Percentiles rank a stretch among this genome's conserved stretches.
These are phyloP conservation scores for Neurospora sp. DNA, from an alignment of 495 filamentous ascomycete genomes.

Conservation along the genomic window DNA sequence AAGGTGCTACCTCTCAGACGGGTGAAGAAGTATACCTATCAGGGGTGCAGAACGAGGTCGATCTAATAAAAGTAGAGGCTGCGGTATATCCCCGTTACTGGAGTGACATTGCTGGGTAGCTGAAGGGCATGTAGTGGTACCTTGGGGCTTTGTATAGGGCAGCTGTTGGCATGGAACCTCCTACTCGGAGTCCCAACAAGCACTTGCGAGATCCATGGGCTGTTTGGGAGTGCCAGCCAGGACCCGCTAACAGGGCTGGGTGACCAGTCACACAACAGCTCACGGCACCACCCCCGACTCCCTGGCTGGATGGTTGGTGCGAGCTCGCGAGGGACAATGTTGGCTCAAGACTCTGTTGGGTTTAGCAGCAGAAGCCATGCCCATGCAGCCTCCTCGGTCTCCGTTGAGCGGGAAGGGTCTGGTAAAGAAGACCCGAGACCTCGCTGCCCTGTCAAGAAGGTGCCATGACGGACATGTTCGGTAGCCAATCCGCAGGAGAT, in stretches of 20 bases:
- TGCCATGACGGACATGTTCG: background rate
- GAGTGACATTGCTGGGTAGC: conserved; percentile 5
- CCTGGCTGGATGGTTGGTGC: conserved; percentile 11
- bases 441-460: background rate
- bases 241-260: conserved; percentile 12
- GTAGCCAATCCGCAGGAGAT: background rate
- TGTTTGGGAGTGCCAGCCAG: conserved; percentile 4
- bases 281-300: background rate
- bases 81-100: conserved; percentile 1
- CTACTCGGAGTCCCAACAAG: background rate
- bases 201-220: background rate
- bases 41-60: conserved; percentile 12
- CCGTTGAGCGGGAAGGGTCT: background rate
- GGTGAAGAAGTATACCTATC: conserved; percentile 9
- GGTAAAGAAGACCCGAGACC: background rate
- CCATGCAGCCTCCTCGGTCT: background rate
- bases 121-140: background rate
- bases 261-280: conserved; percentile 15
- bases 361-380: background rate
- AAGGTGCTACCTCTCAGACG: background rate
- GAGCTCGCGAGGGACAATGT: conserved; percentile 1
- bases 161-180: background rate
- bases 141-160: background rate
- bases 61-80: conserved; percentile 17
- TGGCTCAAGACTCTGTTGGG: background rate